These are phyloP conservation scores for Melanopsichium pennsylvanicum DNA, from an alignment of 1,284 basidiomycete genomes.

Conservation along the genomic window DNA sequence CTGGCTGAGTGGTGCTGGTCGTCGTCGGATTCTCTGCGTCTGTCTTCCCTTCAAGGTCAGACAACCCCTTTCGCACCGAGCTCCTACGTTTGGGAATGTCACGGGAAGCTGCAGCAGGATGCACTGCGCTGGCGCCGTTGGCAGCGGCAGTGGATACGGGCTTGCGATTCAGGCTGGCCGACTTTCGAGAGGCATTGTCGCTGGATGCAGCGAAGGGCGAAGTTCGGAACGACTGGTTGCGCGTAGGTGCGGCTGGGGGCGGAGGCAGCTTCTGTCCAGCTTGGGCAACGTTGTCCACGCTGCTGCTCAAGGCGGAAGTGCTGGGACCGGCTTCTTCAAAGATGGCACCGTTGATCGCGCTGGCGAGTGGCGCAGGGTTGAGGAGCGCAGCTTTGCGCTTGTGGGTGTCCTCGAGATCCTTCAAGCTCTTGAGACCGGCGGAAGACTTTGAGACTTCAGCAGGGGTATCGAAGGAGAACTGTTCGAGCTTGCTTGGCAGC, in stretches of 20 bases:
- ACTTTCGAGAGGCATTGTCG: conserved; percentile 9
- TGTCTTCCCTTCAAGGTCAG: background rate
- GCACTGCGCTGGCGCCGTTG: background rate
- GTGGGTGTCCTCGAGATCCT: conserved; percentile 55
- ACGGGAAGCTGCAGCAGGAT: conserved; percentile 2
- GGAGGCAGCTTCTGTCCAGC: conserved; percentile 18
- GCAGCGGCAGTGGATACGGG: conserved; percentile 6
- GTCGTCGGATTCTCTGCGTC: background rate
- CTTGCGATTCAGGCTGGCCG: conserved; percentile 29
- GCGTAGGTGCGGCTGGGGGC: conserved; percentile 19
- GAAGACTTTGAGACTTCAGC: conserved; percentile 13
- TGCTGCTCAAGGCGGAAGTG: background rate
- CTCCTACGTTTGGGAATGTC: conserved; percentile 41
- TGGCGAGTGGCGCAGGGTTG: conserved; percentile 15
- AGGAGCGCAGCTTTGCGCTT: conserved; percentile 47
- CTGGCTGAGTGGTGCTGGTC: background rate
- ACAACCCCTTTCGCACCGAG: conserved; percentile 28
- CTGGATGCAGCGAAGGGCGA: conserved; percentile 25
- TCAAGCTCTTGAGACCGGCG: conserved; percentile 44
- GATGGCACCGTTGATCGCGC: conserved; percentile 26
- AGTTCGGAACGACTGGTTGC: conserved; percentile 47
- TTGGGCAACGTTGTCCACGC: background rate
- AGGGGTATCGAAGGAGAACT: conserved; percentile 29
- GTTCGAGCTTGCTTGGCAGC: conserved; percentile 30
- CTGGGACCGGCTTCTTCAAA: conserved; percentile 39